These are phyloP conservation scores for Arthroderma sp. DNA, from an alignment of 2,329 filamentous ascomycete species.

Conservation along the genomic window DNA sequence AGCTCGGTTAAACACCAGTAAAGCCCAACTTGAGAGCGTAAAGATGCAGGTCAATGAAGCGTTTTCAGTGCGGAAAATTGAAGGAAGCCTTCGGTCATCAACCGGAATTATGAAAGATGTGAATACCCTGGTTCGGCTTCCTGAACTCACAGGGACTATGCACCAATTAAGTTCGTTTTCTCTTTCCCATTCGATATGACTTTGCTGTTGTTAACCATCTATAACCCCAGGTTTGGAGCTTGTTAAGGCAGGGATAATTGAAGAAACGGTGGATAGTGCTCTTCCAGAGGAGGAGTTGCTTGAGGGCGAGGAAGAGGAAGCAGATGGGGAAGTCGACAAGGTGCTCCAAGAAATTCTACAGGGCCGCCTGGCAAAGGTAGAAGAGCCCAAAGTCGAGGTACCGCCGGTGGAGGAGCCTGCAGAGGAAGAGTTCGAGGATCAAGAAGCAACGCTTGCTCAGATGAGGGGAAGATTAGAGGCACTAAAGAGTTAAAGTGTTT, in stretches of 20 bases:
- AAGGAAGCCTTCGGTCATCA: constrained; percentile 73
- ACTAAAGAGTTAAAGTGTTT: constrained; percentile 56
- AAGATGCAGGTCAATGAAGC: constrained; percentile 97
- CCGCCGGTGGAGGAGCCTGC: constrained; percentile 37
- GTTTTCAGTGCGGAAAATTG: constrained; percentile 89
- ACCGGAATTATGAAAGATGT: constrained; percentile 97
- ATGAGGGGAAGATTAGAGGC: constrained; percentile 89
- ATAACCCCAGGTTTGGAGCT: constrained; percentile 43
- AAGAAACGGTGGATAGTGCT: constrained; percentile 88
- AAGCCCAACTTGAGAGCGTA: constrained; percentile 82
- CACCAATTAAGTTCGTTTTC: constrained; percentile 38
- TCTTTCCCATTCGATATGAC: neutral
- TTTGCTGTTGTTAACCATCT: constrained; percentile 23
- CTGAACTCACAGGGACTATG: constrained; percentile 83
- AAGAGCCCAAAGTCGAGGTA: constrained; percentile 19
- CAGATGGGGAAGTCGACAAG: constrained; percentile 80
- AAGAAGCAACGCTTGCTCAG: constrained; percentile 81
- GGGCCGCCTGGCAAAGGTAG: constrained; percentile 49
- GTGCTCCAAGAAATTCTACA: constrained; percentile 82
- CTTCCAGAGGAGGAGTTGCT: constrained; percentile 61
- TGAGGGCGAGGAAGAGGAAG: constrained; percentile 59
- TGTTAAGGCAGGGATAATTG: constrained; percentile 89
- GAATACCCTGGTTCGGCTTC: constrained; percentile 69
- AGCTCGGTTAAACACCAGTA: constrained; percentile 64
- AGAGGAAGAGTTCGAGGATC: constrained; percentile 67